Conservation (phyloP, 2,329 filamentous ascomycete species). For the Arthrinium puccinioides region DNA sequence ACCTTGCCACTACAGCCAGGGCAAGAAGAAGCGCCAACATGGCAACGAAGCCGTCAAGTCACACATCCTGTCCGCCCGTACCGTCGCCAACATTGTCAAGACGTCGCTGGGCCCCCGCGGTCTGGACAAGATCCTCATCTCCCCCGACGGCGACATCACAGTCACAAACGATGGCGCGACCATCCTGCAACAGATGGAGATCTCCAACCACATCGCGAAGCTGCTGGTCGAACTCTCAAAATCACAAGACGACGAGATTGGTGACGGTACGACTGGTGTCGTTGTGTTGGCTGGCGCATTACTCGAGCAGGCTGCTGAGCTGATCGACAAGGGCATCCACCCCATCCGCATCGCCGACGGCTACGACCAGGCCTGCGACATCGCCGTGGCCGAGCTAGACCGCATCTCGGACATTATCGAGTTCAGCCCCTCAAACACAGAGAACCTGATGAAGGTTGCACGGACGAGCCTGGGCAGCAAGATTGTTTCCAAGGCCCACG, state of each 20-base stretch:
- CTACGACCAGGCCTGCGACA: slow-evolving; percentile 95
- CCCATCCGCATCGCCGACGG: slow-evolving; percentile 97
- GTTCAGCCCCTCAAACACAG: slow-evolving; percentile 72
- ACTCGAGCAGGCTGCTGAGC: slow-evolving; percentile 90
- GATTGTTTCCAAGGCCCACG: slow-evolving; percentile 97
- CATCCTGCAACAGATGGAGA: slow-evolving; percentile 97
- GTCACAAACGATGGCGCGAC: slow-evolving; percentile 99
- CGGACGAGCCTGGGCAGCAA: slow-evolving; percentile 96
- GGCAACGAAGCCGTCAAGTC: slow-evolving; percentile 97
- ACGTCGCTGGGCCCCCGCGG: slow-evolving; percentile 92
- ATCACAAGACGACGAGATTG: slow-evolving; percentile 98
- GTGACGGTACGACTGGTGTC: slow-evolving; percentile 95
- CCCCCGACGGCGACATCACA: slow-evolving; percentile 96
- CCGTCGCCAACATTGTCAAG: slow-evolving; percentile 95
- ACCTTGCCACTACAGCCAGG: slow-evolving; percentile 56
- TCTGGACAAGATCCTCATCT: slow-evolving; percentile 98
- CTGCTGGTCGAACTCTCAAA: slow-evolving; percentile 94
- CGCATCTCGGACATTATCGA: slow-evolving; percentile 86
- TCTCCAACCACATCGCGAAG: slow-evolving; percentile 97
- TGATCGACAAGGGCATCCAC: slow-evolving; percentile 99
- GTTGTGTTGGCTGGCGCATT: slow-evolving; percentile 93
- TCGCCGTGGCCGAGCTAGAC: slow-evolving; percentile 88
- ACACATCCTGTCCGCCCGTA: slow-evolving; percentile 93
- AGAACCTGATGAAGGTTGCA: slow-evolving; percentile 88
- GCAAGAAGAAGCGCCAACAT: slow-evolving; percentile 94